Conservation (phyloP, 768 basidiomycete species). For the Collybia sp. region DNA sequence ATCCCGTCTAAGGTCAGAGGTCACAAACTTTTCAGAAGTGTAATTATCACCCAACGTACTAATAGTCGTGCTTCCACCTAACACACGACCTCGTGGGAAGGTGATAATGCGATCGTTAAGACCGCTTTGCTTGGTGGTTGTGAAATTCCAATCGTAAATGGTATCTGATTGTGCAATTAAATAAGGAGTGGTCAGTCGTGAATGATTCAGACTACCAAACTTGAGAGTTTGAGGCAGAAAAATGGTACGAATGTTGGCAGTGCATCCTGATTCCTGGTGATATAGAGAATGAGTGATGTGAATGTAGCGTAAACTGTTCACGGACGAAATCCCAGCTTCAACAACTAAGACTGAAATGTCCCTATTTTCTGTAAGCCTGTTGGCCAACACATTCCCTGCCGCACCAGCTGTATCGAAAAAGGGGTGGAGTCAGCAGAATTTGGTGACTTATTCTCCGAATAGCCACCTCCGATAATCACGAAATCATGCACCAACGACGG, state of each 20-base stretch:
- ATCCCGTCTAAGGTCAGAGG: constrained; percentile 17
- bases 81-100: constrained; percentile 19
- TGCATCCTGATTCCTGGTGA: constrained; percentile 6
- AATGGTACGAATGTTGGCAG: constrained; percentile 8
- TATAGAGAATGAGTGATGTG: neutral
- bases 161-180: constrained; percentile 4
- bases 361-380: constrained; percentile 13
- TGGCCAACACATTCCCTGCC: constrained; percentile 17
- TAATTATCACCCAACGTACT: constrained; percentile 13
- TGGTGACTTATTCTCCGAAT: too few species aligned
- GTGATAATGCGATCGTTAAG: constrained; percentile 16
- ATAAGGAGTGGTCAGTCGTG: too few species aligned
- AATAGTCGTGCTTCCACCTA: constrained; percentile 25
- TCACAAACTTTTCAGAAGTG: neutral
- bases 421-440: too few species aligned
- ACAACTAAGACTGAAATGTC: constrained; percentile 12
- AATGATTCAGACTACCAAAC: too few species aligned
- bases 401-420: constrained; percentile 7
- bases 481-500: constrained; percentile 14
- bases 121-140: constrained; percentile 20
- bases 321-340: constrained; percentile 11
- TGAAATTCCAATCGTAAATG: constrained; percentile 23
- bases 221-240: constrained; percentile 10
- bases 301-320: neutral
- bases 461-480: constrained; percentile 18